phyloP scores from a whole-genome alignment of 73 alveolate species.

The Uronychia setigera region DNA sequence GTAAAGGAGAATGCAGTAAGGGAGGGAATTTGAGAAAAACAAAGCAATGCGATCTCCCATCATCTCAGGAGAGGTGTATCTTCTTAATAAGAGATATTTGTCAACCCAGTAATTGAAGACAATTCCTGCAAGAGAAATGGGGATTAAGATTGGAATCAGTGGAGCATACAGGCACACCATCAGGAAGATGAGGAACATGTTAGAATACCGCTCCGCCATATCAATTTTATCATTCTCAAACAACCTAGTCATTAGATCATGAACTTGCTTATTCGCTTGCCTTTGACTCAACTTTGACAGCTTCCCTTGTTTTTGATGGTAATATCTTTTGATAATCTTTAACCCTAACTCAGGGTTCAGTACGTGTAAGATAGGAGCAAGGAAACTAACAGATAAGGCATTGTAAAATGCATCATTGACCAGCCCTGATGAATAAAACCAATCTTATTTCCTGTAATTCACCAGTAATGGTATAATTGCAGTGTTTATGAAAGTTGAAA shows the following conservation, averaged over 20 bases:
- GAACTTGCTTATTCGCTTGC: slow-evolving; percentile 20
- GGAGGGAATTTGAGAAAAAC: slow-evolving; percentile 40
- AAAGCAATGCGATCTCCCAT: slow-evolving; percentile 56
- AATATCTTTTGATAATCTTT: slow-evolving; percentile 25
- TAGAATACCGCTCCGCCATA: slow-evolving; percentile 64
- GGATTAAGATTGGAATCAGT: slow-evolving; percentile 57
- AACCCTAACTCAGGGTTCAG: slow-evolving; percentile 37
- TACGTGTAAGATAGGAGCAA: slow-evolving; percentile 48
- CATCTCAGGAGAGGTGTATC: slow-evolving; percentile 58
- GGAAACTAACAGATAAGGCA: slow-evolving; percentile 27
- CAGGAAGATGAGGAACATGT: slow-evolving; percentile 46
- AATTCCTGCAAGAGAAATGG: slow-evolving; percentile 51
- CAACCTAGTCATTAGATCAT: neutral
- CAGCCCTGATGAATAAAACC: slow-evolving; percentile 63
- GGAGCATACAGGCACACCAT: slow-evolving; percentile 64
- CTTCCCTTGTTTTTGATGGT: slow-evolving; percentile 27
- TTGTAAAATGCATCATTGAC: slow-evolving; percentile 41
- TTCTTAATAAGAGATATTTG: slow-evolving; percentile 54
- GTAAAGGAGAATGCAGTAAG: slow-evolving; percentile 40
- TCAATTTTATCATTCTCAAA: slow-evolving; percentile 65
- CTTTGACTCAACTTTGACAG: slow-evolving; percentile 38
- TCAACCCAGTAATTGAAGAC: slow-evolving; percentile 68
- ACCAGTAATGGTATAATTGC: slow-evolving; percentile 72
- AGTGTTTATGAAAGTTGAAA: slow-evolving; percentile 73
- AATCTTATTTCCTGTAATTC: slow-evolving; percentile 11